phyloP scores from a whole-genome alignment of 768 basidiomycete species.

The Leccinellum rugosiceps region DNA sequence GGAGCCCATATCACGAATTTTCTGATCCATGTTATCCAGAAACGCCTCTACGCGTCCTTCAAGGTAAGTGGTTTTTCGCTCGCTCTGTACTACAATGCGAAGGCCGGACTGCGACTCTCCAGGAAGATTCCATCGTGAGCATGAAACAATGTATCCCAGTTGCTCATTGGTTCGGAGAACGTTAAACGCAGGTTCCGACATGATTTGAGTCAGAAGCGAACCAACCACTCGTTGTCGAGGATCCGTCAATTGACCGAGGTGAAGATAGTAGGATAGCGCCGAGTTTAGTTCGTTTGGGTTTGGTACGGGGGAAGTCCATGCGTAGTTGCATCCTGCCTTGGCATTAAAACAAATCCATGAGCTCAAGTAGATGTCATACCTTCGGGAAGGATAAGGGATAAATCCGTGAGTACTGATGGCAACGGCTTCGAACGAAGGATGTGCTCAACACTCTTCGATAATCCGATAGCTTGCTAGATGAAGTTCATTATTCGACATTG shows the following conservation, averaged over 20 bases:
- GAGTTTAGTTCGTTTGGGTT: slow-evolving; percentile 89
- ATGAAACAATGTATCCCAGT: slow-evolving; percentile 87
- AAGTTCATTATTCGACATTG: neutral
- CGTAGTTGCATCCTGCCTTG: slow-evolving; percentile 60
- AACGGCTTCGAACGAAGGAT: slow-evolving; percentile 55
- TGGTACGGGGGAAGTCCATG: slow-evolving; percentile 62
- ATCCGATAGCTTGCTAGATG: slow-evolving; percentile 67
- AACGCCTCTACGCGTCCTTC: slow-evolving; percentile 90
- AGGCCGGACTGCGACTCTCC: slow-evolving; percentile 74
- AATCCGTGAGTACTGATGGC: slow-evolving; percentile 35
- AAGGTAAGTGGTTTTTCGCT: slow-evolving; percentile 73
- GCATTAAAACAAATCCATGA: slow-evolving; percentile 9
- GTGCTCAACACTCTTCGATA: slow-evolving; percentile 70
- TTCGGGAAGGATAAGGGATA: slow-evolving; percentile 62
- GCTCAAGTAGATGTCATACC: slow-evolving; percentile 40
- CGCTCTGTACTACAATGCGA: slow-evolving; percentile 85
- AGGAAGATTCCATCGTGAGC: slow-evolving; percentile 50
- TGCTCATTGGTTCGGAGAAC: slow-evolving; percentile 91
- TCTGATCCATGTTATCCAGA: slow-evolving; percentile 66
- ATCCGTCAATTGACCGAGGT: slow-evolving; percentile 69
- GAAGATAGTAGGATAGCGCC: slow-evolving; percentile 79
- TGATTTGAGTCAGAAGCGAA: slow-evolving; percentile 75
- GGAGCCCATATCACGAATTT: slow-evolving; percentile 63
- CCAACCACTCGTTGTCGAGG: slow-evolving; percentile 62
- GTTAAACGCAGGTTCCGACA: slow-evolving; percentile 91